phyloP scores from a whole-genome alignment of 352 stramenopile species.

The Globisporangium mamillatum region DNA sequence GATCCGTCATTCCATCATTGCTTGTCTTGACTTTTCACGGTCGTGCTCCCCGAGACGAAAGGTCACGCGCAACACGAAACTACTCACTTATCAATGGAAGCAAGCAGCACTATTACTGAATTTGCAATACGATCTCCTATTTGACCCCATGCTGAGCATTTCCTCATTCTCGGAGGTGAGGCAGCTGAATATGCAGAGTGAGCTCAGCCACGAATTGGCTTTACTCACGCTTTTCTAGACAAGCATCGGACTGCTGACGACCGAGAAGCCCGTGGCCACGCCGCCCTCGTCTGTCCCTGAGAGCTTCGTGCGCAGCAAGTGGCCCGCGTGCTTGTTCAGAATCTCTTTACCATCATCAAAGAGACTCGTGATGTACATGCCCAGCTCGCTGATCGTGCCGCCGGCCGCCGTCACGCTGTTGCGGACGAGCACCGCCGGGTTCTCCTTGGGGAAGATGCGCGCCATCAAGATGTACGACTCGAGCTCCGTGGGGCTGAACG shows the following conservation, averaged over 20 bases:
- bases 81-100: no score
- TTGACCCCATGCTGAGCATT: background rate
- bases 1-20: no score
- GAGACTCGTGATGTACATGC: slow-evolving; percentile 91
- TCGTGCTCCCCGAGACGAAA: no score
- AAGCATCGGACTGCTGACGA: slow-evolving; percentile 90
- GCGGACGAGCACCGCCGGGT: slow-evolving; percentile 73
- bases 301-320: slow-evolving; percentile 95
- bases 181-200: background rate
- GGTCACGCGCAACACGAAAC: no score
- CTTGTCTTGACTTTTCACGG: no score
- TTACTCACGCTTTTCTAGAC: slow-evolving; percentile 34
- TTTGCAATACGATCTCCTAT: background rate
- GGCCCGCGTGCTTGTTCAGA: slow-evolving; percentile 92
- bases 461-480: slow-evolving; percentile 96
- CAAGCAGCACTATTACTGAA: no score
- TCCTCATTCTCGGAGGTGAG: background rate
- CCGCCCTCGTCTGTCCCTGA: slow-evolving; percentile 96
- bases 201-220: background rate
- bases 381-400: slow-evolving; percentile 93
- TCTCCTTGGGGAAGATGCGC: slow-evolving; percentile 91
- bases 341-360: slow-evolving; percentile 83
- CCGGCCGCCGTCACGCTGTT: slow-evolving; percentile 71
- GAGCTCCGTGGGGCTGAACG: slow-evolving; percentile 65
- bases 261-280: slow-evolving; percentile 93